Evolutionary conservation across 73 alveolate species (phyloP).

Genomic region (Stentor coeruleus): DNA sequence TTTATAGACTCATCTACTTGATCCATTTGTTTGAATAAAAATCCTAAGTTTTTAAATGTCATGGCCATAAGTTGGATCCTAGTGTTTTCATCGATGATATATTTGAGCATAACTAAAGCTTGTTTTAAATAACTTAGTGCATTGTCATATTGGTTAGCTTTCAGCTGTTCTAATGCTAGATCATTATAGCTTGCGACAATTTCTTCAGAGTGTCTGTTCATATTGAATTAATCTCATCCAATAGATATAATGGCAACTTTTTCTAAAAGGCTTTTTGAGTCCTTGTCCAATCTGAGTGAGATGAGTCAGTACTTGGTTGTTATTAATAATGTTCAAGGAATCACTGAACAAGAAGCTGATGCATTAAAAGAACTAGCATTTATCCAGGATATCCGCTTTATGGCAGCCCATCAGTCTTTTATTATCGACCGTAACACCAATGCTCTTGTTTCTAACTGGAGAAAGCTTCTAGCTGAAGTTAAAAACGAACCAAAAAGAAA

Average conservation of each 20-base stretch:
- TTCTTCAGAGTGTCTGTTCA: too few species aligned
- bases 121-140: background rate
- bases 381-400: background rate
- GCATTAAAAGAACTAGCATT: conserved; percentile 22
- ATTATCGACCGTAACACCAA: background rate
- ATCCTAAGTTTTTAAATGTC: conserved; percentile 3
- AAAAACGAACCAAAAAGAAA: too few species aligned
- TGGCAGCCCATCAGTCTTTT: background rate
- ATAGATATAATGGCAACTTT: background rate
- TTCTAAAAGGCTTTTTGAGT: background rate
- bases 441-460: background rate
- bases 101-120: background rate
- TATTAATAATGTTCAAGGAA: background rate
- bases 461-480: background rate
- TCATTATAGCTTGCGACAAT: background rate
- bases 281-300: background rate
- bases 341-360: background rate
- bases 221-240: too few species aligned
- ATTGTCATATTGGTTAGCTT: background rate
- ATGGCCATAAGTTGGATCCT: background rate
- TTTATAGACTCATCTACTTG: background rate
- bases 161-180: background rate
- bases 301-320: conserved; percentile 7
- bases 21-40: background rate
- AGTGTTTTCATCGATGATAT: background rate